These are phyloP conservation scores for Paraleonurus japonicus DNA, from an alignment of 257 asterid species.

Conservation along the genomic window DNA sequence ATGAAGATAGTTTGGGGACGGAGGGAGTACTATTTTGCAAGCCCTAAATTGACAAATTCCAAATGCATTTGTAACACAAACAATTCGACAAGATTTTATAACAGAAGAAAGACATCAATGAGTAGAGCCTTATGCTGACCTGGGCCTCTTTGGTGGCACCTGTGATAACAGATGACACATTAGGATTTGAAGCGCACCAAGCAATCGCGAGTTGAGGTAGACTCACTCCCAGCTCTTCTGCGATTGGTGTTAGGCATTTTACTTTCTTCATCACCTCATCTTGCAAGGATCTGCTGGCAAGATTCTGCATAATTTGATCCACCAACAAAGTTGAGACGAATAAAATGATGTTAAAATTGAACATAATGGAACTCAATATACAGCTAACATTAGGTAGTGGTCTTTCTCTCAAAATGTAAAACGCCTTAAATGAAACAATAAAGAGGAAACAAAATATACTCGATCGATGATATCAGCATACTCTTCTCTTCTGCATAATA, in stretches of 20 bases:
- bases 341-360: neutral
- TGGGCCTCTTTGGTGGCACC: constrained; percentile 94
- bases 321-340: constrained; percentile 5
- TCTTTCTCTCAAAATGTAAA: neutral
- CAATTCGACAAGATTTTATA: neutral
- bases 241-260: constrained; percentile 76
- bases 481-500: neutral
- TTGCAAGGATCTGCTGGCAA: constrained; percentile 84
- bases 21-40: too few relatives aligned
- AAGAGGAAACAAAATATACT: neutral
- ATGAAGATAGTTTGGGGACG: too few relatives aligned
- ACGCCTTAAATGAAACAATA: neutral
- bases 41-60: too few relatives aligned
- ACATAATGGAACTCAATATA: neutral
- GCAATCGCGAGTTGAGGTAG: constrained; percentile 93
- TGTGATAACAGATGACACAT: constrained; percentile 92
- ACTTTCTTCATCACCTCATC: constrained; percentile 87
- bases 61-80: neutral
- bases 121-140: constrained; percentile 44
- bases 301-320: constrained; percentile 56
- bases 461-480: neutral
- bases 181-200: constrained; percentile 98
- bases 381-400: neutral
- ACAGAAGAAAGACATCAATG: neutral
- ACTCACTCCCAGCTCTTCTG: constrained; percentile 82